Evolutionary conservation across 805 yeast species (phyloP).

Genomic region (Suhomyces tanzawaensis): DNA sequence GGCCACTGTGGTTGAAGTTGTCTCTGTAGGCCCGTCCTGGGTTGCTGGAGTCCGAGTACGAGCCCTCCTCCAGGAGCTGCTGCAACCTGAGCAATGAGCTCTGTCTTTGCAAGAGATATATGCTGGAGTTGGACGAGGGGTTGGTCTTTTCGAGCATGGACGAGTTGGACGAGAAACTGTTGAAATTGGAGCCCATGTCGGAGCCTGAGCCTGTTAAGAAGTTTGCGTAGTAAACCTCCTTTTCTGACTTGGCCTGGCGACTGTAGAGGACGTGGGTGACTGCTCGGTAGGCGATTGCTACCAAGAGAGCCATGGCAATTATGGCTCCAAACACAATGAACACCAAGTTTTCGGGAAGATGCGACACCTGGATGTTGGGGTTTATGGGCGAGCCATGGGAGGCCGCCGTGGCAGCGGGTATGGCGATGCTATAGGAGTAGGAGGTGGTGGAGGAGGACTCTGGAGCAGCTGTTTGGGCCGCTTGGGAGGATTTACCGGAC

Average conservation of each 20-base stretch:
- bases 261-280: conserved; percentile 23
- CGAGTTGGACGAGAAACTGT: conserved; percentile 16
- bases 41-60: conserved; percentile 11
- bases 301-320: conserved; percentile 20
- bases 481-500: too few species aligned
- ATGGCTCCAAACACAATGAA: conserved; percentile 44
- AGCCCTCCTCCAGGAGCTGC: conserved; percentile 7
- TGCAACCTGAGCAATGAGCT: conserved; percentile 9
- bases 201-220: conserved; percentile 5
- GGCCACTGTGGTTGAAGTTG: conserved; percentile 15
- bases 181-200: conserved; percentile 9
- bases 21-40: conserved; percentile 32
- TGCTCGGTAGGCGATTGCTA: conserved; percentile 19
- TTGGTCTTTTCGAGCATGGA: conserved; percentile 23
- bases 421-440: conserved; percentile 1
- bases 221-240: conserved; percentile 29
- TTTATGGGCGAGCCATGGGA: conserved; percentile 10
- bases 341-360: conserved; percentile 35
- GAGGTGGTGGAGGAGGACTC: conserved; percentile 2
- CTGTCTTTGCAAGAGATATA: conserved; percentile 12
- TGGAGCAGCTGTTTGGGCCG: conserved; percentile 1
- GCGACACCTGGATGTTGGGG: conserved; percentile 29
- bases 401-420: conserved; percentile 3
- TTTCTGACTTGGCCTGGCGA: conserved; percentile 27
- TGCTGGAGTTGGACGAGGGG: conserved; percentile 14